Conservation (phyloP, 2,329 filamentous ascomycete genomes). For the Fusarium nematophilum region DNA sequence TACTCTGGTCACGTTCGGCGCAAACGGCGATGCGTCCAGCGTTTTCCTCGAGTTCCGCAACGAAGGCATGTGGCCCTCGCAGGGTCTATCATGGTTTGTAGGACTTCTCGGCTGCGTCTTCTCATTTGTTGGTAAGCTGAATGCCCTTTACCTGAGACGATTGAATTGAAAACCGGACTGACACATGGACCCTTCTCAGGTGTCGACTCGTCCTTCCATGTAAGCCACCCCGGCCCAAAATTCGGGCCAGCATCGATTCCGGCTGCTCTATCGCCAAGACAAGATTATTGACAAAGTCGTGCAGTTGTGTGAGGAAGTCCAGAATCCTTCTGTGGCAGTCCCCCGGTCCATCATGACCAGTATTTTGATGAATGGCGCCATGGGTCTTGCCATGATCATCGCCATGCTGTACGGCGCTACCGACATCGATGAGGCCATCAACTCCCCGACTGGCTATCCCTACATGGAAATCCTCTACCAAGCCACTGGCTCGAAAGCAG, state of each 20-base stretch:
- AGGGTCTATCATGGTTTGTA: slow-evolving; percentile 41
- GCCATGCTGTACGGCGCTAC: slow-evolving; percentile 41
- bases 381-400: slow-evolving; percentile 40
- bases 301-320: slow-evolving; percentile 41
- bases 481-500: slow-evolving; percentile 32
- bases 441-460: slow-evolving; percentile 36
- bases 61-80: slow-evolving; percentile 32
- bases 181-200: slow-evolving; percentile 9
- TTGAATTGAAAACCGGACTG: background rate
- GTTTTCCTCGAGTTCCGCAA: slow-evolving; percentile 47
- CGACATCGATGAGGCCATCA: slow-evolving; percentile 36
- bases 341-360: slow-evolving; percentile 40
- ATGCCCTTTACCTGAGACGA: background rate
- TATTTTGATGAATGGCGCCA: slow-evolving; percentile 30
- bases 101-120: slow-evolving; percentile 39
- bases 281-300: background rate
- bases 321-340: slow-evolving; percentile 35
- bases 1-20: slow-evolving; percentile 47
- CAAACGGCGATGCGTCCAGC: slow-evolving; percentile 37
- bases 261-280: rapidly evolving
- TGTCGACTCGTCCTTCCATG: slow-evolving; percentile 41
- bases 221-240: slow-evolving; percentile 1
- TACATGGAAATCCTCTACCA: slow-evolving; percentile 41
- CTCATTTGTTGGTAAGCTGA: slow-evolving; percentile 33
- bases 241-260: background rate